phyloP scores from a whole-genome alignment of 495 filamentous ascomycete genomes.

The Hyaloscypha variabilis region DNA sequence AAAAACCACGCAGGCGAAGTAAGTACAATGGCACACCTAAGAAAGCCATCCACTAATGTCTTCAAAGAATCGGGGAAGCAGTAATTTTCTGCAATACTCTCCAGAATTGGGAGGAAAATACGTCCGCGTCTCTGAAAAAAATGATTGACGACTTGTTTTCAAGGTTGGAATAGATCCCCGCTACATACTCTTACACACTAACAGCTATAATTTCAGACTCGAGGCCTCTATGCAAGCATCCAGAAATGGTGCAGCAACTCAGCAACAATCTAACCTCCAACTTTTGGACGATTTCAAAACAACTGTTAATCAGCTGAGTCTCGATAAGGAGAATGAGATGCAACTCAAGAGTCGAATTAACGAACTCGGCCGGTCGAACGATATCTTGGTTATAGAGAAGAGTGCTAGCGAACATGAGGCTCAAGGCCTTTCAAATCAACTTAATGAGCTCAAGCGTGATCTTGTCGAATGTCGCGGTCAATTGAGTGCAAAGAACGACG shows the following conservation, averaged over 20 bases:
- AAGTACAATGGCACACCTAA: neutral
- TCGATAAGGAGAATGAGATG: constrained; percentile 18
- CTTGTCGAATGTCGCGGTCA: constrained; percentile 24
- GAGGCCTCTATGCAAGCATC: constrained; percentile 5
- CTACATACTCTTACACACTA: neutral
- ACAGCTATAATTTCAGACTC: constrained; percentile 5
- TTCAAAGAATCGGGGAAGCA: constrained; percentile 23
- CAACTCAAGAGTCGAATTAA: constrained; percentile 21
- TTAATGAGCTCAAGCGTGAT: constrained; percentile 32
- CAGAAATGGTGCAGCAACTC: neutral
- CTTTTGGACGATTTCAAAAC: constrained; percentile 23
- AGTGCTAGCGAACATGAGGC: constrained; percentile 13
- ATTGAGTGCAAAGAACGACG: constrained; percentile 21
- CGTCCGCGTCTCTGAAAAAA: constrained; percentile 15
- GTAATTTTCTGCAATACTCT: constrained; percentile 3
- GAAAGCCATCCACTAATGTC: neutral
- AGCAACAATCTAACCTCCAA: constrained; percentile 8
- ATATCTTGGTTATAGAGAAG: constrained; percentile 8
- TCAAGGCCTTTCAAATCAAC: constrained; percentile 22
- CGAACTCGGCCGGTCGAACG: constrained; percentile 23
- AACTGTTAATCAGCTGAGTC: constrained; percentile 16
- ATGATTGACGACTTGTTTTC: constrained; percentile 25
- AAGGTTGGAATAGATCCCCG: constrained; percentile 8
- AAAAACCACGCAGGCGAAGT: constrained; percentile 25
- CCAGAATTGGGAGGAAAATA: constrained; percentile 15